phyloP scores from a whole-genome alignment of 2,329 filamentous ascomycete species.

The Arthrinium puccinioides region DNA sequence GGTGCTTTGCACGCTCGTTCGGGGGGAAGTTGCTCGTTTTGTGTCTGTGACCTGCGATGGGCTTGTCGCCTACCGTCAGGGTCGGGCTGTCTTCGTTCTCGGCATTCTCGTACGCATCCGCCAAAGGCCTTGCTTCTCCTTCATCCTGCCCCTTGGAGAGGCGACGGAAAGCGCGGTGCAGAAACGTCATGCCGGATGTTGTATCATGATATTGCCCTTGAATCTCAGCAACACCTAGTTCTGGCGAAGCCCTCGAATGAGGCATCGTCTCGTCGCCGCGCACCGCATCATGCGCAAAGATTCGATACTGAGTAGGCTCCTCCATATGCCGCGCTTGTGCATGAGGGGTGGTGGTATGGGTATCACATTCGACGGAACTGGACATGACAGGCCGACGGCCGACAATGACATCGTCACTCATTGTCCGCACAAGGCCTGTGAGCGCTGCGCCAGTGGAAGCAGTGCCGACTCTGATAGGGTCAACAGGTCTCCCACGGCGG shows the following conservation, averaged over 20 bases:
- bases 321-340: too few relatives aligned
- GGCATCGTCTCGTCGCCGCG: conserved; percentile 3
- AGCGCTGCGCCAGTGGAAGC: too few relatives aligned
- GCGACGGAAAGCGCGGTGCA: conserved; percentile 45
- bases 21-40: conserved; percentile 8
- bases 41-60: neutral
- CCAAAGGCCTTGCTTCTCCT: conserved; percentile 16
- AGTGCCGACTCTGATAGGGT: too few relatives aligned
- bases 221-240: conserved; percentile 26
- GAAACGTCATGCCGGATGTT: conserved; percentile 47
- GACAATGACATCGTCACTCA: too few relatives aligned
- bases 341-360: too few relatives aligned
- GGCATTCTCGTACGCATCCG: neutral
- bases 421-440: too few relatives aligned
- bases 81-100: conserved; percentile 2
- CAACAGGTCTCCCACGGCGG: too few relatives aligned
- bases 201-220: conserved; percentile 49
- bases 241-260: conserved; percentile 18
- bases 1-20: conserved; percentile 8
- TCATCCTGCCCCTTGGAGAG: conserved; percentile 30
- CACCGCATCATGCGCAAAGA: too few relatives aligned
- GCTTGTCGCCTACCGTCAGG: conserved; percentile 4
- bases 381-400: too few relatives aligned
- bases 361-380: too few relatives aligned
- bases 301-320: too few relatives aligned